phyloP scores from a whole-genome alignment of 768 basidiomycete genomes.

The Tubosaeta brunneosetosa region DNA sequence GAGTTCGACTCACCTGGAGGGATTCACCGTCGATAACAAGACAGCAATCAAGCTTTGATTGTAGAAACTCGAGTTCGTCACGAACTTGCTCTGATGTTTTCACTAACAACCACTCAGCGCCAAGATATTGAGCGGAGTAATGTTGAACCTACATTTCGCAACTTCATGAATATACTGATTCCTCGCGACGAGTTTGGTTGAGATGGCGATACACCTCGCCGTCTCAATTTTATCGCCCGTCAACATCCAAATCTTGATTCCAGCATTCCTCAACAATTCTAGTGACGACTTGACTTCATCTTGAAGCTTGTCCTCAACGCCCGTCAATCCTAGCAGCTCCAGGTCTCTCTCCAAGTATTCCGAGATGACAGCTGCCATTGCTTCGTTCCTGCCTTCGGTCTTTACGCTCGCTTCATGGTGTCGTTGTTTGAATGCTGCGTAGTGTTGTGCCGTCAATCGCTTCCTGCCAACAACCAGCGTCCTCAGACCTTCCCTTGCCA shows the following conservation, averaged over 20 bases:
- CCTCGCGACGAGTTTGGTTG: conserved; percentile 90
- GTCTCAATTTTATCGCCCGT: conserved; percentile 99
- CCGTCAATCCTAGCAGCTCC: conserved; percentile 89
- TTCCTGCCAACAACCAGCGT: conserved; percentile 92
- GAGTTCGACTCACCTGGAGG: conserved; percentile 56
- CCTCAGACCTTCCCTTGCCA: conserved; percentile 93
- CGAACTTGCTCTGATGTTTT: conserved; percentile 78
- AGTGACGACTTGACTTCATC: conserved; percentile 94
- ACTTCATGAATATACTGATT: conserved; percentile 98
- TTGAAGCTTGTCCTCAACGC: conserved; percentile 98
- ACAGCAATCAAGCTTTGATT: conserved; percentile 94
- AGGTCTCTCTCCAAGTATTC: conserved; percentile 83
- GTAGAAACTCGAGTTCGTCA: conserved; percentile 87
- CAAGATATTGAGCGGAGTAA: background rate
- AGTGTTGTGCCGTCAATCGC: conserved; percentile 62
- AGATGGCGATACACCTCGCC: conserved; percentile 95
- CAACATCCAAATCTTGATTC: conserved; percentile 99
- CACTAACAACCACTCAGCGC: conserved; percentile 46
- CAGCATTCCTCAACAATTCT: conserved; percentile 90
- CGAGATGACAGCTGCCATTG: conserved; percentile 68
- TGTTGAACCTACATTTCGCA: conserved; percentile 61
- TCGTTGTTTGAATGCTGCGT: conserved; percentile 63
- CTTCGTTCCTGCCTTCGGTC: conserved; percentile 77
- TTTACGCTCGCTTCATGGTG: conserved; percentile 77
- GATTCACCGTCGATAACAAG: conserved; percentile 98